phyloP scores from a whole-genome alignment of 805 yeast genomes.

The Metschnikowia colocasiae region DNA sequence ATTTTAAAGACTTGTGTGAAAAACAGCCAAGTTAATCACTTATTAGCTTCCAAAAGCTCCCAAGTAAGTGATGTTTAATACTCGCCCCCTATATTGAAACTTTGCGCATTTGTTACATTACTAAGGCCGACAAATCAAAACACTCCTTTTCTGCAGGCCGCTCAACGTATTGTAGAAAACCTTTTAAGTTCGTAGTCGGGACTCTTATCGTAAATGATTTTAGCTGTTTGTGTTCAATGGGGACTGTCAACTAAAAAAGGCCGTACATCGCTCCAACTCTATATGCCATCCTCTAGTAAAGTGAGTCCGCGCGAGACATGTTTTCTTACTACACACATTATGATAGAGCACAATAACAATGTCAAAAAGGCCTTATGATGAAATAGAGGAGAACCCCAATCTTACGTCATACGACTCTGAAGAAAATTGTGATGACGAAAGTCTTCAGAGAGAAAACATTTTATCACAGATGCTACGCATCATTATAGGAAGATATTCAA shows the following conservation, averaged over 20 bases:
- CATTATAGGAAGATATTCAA: slow-evolving; percentile 12
- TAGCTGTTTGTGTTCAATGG: background rate
- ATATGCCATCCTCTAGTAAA: background rate
- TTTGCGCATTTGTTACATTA: background rate
- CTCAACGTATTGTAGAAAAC: too few relatives aligned
- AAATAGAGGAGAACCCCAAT: background rate
- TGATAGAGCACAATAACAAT: background rate
- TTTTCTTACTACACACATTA: background rate
- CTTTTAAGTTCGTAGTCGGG: too few relatives aligned
- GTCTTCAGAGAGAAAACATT: background rate
- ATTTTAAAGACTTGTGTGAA: too few relatives aligned
- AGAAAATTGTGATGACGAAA: background rate
- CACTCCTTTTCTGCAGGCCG: too few relatives aligned
- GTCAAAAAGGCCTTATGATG: background rate
- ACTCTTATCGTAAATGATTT: too few relatives aligned
- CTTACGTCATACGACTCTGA: background rate
- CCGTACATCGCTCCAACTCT: background rate
- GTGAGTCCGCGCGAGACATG: background rate
- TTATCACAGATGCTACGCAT: slow-evolving; percentile 12
- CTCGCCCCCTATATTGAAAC: too few relatives aligned
- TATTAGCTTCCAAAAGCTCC: too few relatives aligned
- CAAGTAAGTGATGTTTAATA: too few relatives aligned
- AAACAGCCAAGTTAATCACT: too few relatives aligned
- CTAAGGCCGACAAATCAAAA: too few relatives aligned
- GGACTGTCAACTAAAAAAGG: background rate